Evolutionary conservation across 2,329 filamentous ascomycete genomes (phyloP), one percentile per base, ranked within the genome.

Genomic region (Ceratocystis lukuohia): DNA sequence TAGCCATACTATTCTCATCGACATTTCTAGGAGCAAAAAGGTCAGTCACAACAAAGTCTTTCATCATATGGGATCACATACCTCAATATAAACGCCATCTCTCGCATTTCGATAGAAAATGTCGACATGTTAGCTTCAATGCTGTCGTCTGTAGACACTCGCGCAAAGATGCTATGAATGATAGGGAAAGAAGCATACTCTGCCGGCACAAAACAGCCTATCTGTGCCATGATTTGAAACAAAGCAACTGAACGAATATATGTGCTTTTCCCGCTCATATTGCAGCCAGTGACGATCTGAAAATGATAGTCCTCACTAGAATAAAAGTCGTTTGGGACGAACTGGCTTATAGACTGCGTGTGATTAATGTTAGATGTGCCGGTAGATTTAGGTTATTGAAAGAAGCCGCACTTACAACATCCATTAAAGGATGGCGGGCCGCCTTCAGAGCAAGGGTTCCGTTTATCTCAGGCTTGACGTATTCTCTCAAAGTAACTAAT

Each of bases 221-320:
- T 86, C 72, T 99, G 94, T 0, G 91, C 91, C 91, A 99, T 96
- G 67, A 99, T 85, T 57, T 88, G 85, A 72, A 95, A 84, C 41
- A 99, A 78, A 0, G 93, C 89, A 28, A 96, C 80, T 1, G 88
- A 87, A 62, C 91, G 85, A 69, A 97, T 96, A 72, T 96, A 97
- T 0, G 92, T 99, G 69, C 89, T 96, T 74, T 97, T 99, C 0
- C 92, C 94, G 71, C 91, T 96, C 94, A 99, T 99, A 71, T 99
- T 99, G 74, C 90, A 95, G 2, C 94, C 93, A 0, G 93, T 97
- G 69, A 99, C 87, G 69, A 97, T 88, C 70, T 97, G 92, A 71
- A 96, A 96, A 1, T 92, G 85, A 45, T 86, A 85, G 68, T 93
- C 86, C 44, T 88, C 82, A 0, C 87, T 88, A 2, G 90, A 88